Conservation (phyloP, 1,139 yeast species). For the Candida gigantensis region DNA sequence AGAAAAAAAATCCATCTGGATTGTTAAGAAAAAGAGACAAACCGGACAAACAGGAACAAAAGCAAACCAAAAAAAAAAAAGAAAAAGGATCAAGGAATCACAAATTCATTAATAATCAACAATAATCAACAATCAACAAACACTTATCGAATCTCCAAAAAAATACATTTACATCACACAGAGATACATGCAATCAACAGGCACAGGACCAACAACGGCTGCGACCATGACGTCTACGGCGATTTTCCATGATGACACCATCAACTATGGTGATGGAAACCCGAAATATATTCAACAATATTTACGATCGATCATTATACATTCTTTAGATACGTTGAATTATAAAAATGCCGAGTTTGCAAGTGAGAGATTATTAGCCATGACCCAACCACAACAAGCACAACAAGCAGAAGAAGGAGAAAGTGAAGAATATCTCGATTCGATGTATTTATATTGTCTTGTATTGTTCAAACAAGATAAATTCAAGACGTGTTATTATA, state of each 20-base stretch:
- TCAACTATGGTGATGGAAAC: conserved; percentile 8
- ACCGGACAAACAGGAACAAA: too few species aligned
- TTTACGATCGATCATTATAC: conserved; percentile 59
- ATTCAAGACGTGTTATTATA: conserved; percentile 60
- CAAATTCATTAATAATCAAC: too few species aligned
- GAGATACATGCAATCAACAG: too few species aligned
- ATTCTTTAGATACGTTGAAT: conserved; percentile 71
- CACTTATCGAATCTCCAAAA: too few species aligned
- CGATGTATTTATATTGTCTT: conserved; percentile 64
- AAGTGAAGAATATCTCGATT: conserved; percentile 46
- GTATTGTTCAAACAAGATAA: conserved; percentile 57
- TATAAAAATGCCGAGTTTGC: conserved; percentile 77
- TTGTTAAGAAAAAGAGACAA: too few species aligned
- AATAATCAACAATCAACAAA: too few species aligned
- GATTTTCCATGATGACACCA: background rate
- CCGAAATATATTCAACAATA: conserved; percentile 31
- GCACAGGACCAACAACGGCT: background rate
- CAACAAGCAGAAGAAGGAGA: background rate
- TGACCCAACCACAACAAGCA: conserved; percentile 22
- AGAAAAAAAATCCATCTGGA: too few species aligned
- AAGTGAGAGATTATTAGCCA: conserved; percentile 70
- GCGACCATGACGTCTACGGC: conserved; percentile 1
- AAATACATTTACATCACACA: too few species aligned
- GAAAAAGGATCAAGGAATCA: too few species aligned
- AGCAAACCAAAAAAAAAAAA: too few species aligned